phyloP scores from a whole-genome alignment of 2,329 filamentous ascomycete genomes.

The Claviceps humidiphila region DNA sequence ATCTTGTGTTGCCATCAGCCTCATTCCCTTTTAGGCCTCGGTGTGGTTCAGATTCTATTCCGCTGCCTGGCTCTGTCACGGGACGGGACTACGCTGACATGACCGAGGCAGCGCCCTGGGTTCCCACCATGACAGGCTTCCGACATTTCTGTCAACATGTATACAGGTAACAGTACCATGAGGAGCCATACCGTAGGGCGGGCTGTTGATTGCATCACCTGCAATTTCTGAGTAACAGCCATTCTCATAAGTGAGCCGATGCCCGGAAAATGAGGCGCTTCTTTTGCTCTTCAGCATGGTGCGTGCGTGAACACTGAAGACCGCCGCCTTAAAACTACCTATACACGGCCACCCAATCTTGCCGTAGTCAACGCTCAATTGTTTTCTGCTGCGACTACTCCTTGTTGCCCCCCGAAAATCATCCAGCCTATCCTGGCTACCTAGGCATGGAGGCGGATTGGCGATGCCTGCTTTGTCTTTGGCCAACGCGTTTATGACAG shows the following conservation, averaged over 20 bases:
- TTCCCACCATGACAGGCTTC: not conserved
- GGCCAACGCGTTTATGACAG: not conserved
- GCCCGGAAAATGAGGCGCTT: not conserved
- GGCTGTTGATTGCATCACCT: not conserved
- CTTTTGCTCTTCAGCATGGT: not conserved
- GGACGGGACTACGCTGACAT: no score
- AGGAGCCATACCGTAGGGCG: not conserved
- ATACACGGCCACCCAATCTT: not conserved
- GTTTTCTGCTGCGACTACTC: not conserved
- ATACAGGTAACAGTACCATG: not conserved
- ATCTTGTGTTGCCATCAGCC: not conserved
- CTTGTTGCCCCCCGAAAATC: not conserved
- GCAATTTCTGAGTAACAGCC: not conserved
- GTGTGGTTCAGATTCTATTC: not conserved
- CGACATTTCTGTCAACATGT: not conserved
- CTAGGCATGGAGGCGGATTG: not conserved
- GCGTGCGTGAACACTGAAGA: not conserved
- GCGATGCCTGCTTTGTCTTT: constrained; percentile 5
- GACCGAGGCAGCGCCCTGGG: not conserved
- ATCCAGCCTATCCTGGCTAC: not conserved
- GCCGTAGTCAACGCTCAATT: not conserved
- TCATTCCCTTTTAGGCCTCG: not conserved
- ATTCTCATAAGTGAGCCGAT: not conserved
- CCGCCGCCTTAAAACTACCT: not conserved
- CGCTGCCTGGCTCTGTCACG: not conserved